Evolutionary conservation across 306 rosid genomes (phyloP).

Genomic region (Astragalus glycyphyllos): DNA sequence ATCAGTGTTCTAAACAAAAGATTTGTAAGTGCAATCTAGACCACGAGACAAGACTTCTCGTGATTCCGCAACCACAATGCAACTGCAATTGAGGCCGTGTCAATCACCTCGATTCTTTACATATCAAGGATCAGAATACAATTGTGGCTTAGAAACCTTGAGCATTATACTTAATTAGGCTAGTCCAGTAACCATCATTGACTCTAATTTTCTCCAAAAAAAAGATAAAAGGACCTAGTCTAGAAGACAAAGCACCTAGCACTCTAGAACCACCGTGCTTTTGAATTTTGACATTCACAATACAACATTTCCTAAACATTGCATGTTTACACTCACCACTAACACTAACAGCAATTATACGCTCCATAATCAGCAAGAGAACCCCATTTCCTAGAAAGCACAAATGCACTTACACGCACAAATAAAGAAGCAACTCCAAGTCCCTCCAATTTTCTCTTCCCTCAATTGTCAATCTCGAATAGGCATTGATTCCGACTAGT

Average conservation of each 20-base stretch:
- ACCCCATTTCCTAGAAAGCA: conserved; percentile 20
- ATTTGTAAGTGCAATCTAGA: too few relatives aligned
- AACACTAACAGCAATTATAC: conserved; percentile 31
- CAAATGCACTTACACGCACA: neutral
- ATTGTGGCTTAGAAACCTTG: too few relatives aligned
- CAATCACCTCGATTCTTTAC: too few relatives aligned
- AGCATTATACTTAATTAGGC: conserved; percentile 1
- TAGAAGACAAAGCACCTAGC: neutral
- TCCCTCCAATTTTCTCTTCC: conserved; percentile 27
- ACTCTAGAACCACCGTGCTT: neutral
- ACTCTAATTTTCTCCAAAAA: neutral
- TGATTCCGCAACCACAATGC: too few relatives aligned
- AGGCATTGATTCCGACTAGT: conserved; percentile 21
- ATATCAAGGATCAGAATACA: too few relatives aligned
- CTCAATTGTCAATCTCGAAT: conserved; percentile 19
- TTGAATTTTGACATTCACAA: conserved; percentile 40
- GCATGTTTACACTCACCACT: conserved; percentile 10
- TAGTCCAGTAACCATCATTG: neutral
- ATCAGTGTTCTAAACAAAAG: too few relatives aligned
- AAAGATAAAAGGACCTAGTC: neutral
- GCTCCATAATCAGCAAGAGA: conserved; percentile 18
- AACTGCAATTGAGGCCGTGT: too few relatives aligned
- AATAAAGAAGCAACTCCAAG: conserved; percentile 19
- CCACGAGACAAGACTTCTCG: too few relatives aligned
- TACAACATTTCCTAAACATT: conserved; percentile 4